Percentiles rank a stretch among this genome's conserved stretches.
Conservation (phyloP, 306 rosid species). For the Fagus crenata region DNA sequence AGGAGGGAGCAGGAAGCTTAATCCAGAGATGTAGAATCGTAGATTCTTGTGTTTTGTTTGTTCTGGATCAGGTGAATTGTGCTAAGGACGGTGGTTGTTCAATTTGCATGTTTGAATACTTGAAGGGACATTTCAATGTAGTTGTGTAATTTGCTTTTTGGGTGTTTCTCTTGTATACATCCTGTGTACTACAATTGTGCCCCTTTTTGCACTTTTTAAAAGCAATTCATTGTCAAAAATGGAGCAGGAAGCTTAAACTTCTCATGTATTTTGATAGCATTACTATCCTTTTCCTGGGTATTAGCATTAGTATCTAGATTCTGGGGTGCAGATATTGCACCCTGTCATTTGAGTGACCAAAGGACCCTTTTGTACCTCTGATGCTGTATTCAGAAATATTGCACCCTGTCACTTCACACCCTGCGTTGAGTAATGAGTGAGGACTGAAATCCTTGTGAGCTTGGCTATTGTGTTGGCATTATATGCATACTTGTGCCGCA, state of each 20-base stretch:
- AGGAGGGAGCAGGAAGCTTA: background rate
- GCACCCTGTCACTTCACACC: slow-evolving; percentile 4
- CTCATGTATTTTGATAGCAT: background rate
- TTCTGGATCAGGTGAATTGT: background rate
- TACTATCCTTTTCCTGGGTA: background rate
- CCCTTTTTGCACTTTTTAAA: background rate
- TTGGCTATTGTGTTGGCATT: background rate
- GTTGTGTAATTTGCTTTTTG: background rate
- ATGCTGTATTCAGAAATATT: background rate
- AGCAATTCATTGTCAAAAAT: background rate
- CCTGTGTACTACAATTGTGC: background rate
- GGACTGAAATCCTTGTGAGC: background rate
- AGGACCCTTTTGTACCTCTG: background rate
- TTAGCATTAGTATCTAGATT: background rate
- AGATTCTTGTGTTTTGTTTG: background rate
- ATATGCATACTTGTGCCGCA: background rate
- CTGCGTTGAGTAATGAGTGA: background rate
- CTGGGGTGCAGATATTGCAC: background rate
- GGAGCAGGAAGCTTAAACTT: background rate
- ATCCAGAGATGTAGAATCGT: background rate
- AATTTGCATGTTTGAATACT: background rate
- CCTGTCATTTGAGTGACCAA: background rate
- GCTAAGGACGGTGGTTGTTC: background rate
- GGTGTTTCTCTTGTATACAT: background rate
- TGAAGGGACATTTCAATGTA: background rate